Evolutionary conservation across 352 stramenopile species (phyloP).

Genomic region (Phytopythium sindhum): DNA sequence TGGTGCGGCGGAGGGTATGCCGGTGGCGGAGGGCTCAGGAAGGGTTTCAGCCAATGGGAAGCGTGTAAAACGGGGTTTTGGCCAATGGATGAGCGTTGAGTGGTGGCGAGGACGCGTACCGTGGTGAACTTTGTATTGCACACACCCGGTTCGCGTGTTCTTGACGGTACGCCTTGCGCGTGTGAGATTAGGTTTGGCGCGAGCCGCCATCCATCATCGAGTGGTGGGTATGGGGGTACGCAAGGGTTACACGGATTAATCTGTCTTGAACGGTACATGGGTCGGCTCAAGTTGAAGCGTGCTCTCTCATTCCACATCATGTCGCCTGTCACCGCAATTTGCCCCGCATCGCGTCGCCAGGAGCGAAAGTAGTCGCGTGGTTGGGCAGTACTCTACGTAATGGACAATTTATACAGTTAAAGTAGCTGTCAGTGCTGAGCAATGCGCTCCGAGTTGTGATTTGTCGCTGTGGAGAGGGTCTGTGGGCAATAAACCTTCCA

Average conservation of each 20-base stretch:
- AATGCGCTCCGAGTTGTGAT: too few species aligned
- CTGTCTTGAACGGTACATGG: background rate
- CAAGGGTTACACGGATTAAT: background rate
- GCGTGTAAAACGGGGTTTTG: background rate
- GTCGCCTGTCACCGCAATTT: too few species aligned
- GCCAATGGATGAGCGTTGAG: background rate
- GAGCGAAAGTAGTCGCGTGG: too few species aligned
- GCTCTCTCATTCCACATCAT: too few species aligned
- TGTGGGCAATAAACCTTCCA: too few species aligned
- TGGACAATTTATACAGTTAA: too few species aligned
- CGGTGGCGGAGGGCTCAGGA: constrained; percentile 3
- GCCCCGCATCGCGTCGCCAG: too few species aligned
- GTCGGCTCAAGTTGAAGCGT: background rate
- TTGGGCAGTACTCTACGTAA: too few species aligned
- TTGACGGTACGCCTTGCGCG: background rate
- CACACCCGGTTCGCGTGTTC: background rate
- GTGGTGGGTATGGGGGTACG: background rate
- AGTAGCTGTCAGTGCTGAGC: too few species aligned
- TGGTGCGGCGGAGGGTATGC: background rate
- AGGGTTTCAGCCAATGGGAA: background rate
- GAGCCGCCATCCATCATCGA: background rate
- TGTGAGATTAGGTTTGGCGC: background rate
- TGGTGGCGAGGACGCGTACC: background rate
- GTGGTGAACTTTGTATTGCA: background rate
- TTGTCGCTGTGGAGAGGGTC: too few species aligned